Conservation (phyloP, 768 basidiomycete genomes). For the Lentinula edodes region DNA sequence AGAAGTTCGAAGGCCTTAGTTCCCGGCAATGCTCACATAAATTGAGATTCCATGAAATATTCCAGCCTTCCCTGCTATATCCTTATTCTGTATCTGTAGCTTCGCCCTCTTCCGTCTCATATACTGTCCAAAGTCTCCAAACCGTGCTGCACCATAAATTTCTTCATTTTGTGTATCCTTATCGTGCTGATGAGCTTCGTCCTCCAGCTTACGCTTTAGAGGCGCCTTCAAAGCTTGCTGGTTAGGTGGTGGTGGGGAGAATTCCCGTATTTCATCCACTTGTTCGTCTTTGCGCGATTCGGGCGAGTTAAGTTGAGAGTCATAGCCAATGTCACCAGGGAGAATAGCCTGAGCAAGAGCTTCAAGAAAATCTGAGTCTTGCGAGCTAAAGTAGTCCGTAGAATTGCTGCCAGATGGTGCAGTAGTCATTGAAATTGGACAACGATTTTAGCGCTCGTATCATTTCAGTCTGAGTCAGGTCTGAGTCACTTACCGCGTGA, state of each 20-base stretch:
- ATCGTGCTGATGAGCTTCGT: background rate
- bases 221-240: conserved; percentile 6
- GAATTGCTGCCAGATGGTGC: conserved; percentile 24
- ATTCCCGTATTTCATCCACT: conserved; percentile 6
- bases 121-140: conserved; percentile 84
- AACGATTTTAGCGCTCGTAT: too few species aligned
- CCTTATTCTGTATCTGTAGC: conserved; percentile 72
- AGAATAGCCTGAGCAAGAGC: conserved; percentile 39
- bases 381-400: conserved; percentile 51
- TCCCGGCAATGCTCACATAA: conserved; percentile 55
- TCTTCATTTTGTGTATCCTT: conserved; percentile 27
- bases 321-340: conserved; percentile 37
- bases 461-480: too few species aligned
- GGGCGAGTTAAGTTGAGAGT: conserved; percentile 13
- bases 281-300: conserved; percentile 17
- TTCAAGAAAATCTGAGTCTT: conserved; percentile 48
- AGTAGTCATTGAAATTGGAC: background rate
- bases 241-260: background rate
- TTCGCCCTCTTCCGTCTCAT: conserved; percentile 90
- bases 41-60: conserved; percentile 75
- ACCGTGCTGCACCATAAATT: conserved; percentile 72
- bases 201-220: conserved; percentile 8
- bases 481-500: background rate
- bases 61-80: conserved; percentile 29
- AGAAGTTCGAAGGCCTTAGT: background rate